Evolutionary conservation across 1,139 yeast genomes (phyloP).

Genomic region (Saccharomyces hybrid): DNA sequence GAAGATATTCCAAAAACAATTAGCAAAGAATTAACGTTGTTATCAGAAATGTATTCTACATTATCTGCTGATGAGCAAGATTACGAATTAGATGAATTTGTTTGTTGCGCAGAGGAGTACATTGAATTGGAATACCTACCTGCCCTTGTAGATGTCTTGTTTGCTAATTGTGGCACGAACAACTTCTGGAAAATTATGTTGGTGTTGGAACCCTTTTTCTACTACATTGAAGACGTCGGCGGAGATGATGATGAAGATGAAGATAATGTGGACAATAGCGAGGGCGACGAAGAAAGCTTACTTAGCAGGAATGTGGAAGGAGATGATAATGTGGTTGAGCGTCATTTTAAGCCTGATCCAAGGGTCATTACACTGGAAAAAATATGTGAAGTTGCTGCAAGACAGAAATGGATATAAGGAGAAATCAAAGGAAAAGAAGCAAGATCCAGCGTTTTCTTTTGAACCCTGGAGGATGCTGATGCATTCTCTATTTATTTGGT

Average conservation of each 20-base stretch:
- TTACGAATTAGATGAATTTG: conserved; percentile 32
- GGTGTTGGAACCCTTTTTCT: conserved; percentile 32
- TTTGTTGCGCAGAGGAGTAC: conserved; percentile 33
- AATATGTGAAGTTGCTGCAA: conserved; percentile 33
- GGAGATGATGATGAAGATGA: conserved; percentile 23
- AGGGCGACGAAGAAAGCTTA: background rate
- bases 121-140: conserved; percentile 33
- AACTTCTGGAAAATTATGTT: conserved; percentile 32
- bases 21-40: conserved; percentile 29
- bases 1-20: conserved; percentile 33
- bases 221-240: conserved; percentile 30
- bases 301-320: conserved; percentile 2
- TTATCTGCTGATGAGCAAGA: conserved; percentile 33
- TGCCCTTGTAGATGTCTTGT: conserved; percentile 28
- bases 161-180: conserved; percentile 25
- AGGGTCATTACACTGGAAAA: conserved; percentile 32
- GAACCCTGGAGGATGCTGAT: background rate
- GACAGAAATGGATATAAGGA: conserved; percentile 32
- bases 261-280: conserved; percentile 6
- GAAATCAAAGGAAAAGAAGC: background rate
- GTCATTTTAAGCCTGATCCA: conserved; percentile 28
- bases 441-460: background rate
- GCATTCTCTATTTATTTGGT: background rate
- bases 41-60: conserved; percentile 33
- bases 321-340: conserved; percentile 9